Evolutionary conservation across 805 yeast genomes (phyloP), one percentile per base, ranked within the genome.

Genomic region (Hemisphaericaspora nanyangensis): DNA sequence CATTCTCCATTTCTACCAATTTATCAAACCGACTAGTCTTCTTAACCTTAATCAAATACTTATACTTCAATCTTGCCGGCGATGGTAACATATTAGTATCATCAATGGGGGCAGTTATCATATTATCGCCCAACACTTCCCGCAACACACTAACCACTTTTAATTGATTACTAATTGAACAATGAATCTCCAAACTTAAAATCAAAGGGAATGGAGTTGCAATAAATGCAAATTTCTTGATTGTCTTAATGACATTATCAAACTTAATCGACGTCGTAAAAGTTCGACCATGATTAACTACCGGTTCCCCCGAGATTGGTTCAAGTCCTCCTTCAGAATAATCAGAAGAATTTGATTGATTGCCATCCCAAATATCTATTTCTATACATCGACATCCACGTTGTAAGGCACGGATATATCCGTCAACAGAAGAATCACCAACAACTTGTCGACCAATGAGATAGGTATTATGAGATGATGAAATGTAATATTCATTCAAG

Each of bases 381-480:
- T 93, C 99, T n/a, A 93, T 71, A 46, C 96, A 90, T 32, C 96
- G 70, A 52, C 98, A 93, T 1, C 99, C 98, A 39, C 89, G 76
- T 56, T 89, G 96, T 35, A 93, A 64, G 0, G 87, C 93, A 36
- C 84, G 76, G 13, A 88, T 80, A 50, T 93, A 93, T 0, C 95
- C 95, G 54, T 91, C 97, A 2, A 88, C 79, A 0, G 97, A 87
- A 0, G 96, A 83, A 3, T 77, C 80, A 16, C 93, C 95, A 2
- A 82, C 95, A 13, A 86, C 74, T 54, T 93, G 99, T 28, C 93
- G 71, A 0, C 99, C 99, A 19, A 80, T 61, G 3, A 93, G 66
- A 53, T 93, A 93, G 0, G 99, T 93, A 56, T 93, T 93, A 58
- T 93, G 99, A 0, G 97, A 89, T 0, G 97, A 87, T 0, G 96